Percentiles rank a stretch among this genome's conserved stretches.
phyloP scores from a whole-genome alignment of 2,329 filamentous ascomycete genomes.

The Drechmeria coniospora region DNA sequence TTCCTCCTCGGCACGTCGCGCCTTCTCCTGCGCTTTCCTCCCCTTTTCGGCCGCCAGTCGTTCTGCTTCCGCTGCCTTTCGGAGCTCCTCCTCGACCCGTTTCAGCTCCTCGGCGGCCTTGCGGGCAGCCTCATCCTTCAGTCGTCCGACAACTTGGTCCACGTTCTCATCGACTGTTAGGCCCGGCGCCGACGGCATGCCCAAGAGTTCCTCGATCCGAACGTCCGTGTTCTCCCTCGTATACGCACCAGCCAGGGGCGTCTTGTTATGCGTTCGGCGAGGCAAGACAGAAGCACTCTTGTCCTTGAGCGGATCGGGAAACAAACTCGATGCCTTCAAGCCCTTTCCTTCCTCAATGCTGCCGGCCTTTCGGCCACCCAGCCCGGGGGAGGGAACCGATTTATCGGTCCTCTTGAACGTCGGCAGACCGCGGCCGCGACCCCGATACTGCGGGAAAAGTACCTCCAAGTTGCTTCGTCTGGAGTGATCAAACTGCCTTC shows the following conservation, averaged over 20 bases:
- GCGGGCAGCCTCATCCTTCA: conserved; percentile 7
- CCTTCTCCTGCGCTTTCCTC: conserved; percentile 11
- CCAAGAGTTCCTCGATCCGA: conserved; percentile 12
- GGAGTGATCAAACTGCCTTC: conserved; percentile 4
- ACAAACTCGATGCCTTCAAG: no score
- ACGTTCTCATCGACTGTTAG: conserved; percentile 15
- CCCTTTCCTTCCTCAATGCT: no score
- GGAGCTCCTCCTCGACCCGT: conserved; percentile 11
- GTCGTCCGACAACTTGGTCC: conserved; percentile 4
- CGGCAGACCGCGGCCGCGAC: no score
- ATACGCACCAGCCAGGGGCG: no score
- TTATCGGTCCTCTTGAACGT: no score
- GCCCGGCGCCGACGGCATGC: conserved; percentile 10
- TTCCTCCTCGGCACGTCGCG: conserved; percentile 10
- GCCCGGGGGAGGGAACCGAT: no score
- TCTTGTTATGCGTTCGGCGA: neutral
- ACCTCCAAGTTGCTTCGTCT: no score
- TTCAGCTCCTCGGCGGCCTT: conserved; percentile 10
- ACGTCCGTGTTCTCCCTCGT: conserved; percentile 4
- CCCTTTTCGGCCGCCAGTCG: conserved; percentile 7
- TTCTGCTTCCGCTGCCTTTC: conserved; percentile 2
- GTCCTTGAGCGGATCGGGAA: no score
- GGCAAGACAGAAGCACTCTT: no score
- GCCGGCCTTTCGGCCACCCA: no score
- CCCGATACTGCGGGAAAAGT: no score